Conservation (phyloP, 2,329 filamentous ascomycete species). For the Basipetospora chlamydospora region DNA sequence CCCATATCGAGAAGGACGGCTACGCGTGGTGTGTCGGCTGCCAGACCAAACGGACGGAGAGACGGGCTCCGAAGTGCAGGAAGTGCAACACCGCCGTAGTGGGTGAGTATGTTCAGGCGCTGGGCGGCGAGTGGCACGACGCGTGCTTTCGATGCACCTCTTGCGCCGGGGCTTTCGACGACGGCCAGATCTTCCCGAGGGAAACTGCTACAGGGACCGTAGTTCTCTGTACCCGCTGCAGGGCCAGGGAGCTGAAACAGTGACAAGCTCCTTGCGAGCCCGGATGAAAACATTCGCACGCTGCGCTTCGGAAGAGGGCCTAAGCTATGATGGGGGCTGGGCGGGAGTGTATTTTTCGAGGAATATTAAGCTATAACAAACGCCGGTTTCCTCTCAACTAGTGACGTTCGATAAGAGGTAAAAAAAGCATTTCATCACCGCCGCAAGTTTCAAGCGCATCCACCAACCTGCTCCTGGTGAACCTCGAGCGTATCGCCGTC, state of each 20-base stretch:
- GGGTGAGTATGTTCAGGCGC: slow-evolving; percentile 76
- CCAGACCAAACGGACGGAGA: slow-evolving; percentile 81
- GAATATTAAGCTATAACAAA: no score
- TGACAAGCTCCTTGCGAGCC: no score
- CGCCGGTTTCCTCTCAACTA: no score
- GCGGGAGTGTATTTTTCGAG: no score
- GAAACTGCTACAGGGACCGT: slow-evolving; percentile 32
- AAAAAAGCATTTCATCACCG: no score
- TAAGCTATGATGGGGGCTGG: no score
- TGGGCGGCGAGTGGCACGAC: slow-evolving; percentile 89
- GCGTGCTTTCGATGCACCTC: slow-evolving; percentile 72
- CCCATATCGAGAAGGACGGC: slow-evolving; percentile 83
- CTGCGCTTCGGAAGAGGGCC: no score
- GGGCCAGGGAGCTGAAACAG: slow-evolving; percentile 44
- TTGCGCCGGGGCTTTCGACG: slow-evolving; percentile 45
- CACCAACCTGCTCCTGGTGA: slow-evolving; percentile 95
- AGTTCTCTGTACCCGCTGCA: slow-evolving; percentile 47
- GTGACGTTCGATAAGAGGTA: no score
- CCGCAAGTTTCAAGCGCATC: no score
- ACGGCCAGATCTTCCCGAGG: slow-evolving; percentile 51
- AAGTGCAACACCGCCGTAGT: slow-evolving; percentile 75
- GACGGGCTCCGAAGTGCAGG: slow-evolving; percentile 75
- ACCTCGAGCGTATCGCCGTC: slow-evolving; percentile 95
- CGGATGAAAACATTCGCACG: no score
- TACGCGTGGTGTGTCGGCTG: slow-evolving; percentile 95